phyloP scores from a whole-genome alignment of 2,329 filamentous ascomycete genomes.

The Neofusicoccum kwambonambiense region DNA sequence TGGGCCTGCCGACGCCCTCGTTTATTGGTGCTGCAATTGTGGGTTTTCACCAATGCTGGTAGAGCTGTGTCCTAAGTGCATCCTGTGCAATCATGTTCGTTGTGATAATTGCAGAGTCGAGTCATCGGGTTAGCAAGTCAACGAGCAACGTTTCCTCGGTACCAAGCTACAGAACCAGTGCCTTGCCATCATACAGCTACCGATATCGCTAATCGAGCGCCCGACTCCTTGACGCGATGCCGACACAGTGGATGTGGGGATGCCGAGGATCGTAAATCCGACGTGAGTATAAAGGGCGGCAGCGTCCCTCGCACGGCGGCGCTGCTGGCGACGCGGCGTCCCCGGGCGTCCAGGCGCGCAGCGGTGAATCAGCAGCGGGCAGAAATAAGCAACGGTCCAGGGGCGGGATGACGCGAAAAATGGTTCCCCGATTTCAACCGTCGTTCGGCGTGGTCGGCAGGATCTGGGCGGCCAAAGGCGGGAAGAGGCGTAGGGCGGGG shows the following conservation, averaged over 20 bases:
- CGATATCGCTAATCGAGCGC: no score
- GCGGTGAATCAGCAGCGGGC: slow-evolving; percentile 6
- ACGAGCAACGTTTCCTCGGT: no score
- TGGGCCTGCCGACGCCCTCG: no score
- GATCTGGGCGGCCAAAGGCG: background rate
- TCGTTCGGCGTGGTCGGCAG: slow-evolving; percentile 2
- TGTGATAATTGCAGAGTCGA: no score
- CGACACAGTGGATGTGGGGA: background rate
- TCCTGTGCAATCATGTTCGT: no score
- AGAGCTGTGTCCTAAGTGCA: no score
- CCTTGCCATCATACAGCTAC: no score
- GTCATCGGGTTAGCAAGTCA: no score
- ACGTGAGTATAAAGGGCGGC: background rate
- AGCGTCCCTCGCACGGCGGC: background rate
- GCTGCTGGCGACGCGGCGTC: background rate
- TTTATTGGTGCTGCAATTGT: no score
- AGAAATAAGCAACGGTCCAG: background rate
- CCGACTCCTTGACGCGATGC: no score
- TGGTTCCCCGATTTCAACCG: background rate
- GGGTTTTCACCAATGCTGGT: no score
- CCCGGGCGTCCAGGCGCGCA: background rate
- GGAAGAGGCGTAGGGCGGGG: background rate
- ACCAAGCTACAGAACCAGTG: no score
- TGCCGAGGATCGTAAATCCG: background rate
- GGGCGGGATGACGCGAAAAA: background rate